Evolutionary conservation across 129 eudicot species (phyloP).

Genomic region (Dittrichia graveolens): DNA sequence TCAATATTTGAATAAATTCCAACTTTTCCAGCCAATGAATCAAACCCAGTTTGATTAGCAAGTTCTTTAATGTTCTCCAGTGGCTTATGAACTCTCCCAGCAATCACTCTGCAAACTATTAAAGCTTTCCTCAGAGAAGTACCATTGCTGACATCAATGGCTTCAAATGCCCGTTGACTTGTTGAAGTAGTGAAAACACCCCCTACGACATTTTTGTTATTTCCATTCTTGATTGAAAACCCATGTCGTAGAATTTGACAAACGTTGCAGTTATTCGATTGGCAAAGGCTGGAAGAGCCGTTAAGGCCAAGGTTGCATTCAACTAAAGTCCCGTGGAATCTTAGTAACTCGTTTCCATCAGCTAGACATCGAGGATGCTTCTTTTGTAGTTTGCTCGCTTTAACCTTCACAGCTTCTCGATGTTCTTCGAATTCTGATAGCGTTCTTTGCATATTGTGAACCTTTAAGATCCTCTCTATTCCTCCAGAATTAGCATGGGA

Average conservation of each 20-base stretch:
- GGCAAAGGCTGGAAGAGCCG: constrained; percentile 77
- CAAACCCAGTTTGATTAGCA: constrained; percentile 82
- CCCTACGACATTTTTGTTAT: constrained; percentile 36
- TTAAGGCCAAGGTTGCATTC: constrained; percentile 69
- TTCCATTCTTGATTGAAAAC: constrained; percentile 39
- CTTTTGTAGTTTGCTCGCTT: constrained; percentile 76
- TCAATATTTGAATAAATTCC: constrained; percentile 81
- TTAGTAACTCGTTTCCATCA: constrained; percentile 82
- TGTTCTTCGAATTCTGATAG: constrained; percentile 89
- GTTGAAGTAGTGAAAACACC: constrained; percentile 93
- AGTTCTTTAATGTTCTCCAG: constrained; percentile 78
- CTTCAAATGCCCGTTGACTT: constrained; percentile 69
- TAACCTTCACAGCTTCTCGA: constrained; percentile 72
- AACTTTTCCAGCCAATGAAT: constrained; percentile 98
- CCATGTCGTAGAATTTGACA: constrained; percentile 68
- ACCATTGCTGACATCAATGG: constrained; percentile 42
- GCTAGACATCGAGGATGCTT: constrained; percentile 91
- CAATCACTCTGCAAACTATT: constrained; percentile 90
- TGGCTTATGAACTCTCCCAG: constrained; percentile 91
- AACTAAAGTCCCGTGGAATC: constrained; percentile 72
- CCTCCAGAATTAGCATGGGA: constrained; percentile 53
- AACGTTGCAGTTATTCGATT: constrained; percentile 59
- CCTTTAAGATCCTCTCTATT: constrained; percentile 87
- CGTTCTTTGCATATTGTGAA: constrained; percentile 91
- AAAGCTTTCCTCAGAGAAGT: constrained; percentile 53